Base-by-base conservation (phyloP, 2,329 filamentous ascomycete species). In the Uncinocarpus reesii region DNA sequence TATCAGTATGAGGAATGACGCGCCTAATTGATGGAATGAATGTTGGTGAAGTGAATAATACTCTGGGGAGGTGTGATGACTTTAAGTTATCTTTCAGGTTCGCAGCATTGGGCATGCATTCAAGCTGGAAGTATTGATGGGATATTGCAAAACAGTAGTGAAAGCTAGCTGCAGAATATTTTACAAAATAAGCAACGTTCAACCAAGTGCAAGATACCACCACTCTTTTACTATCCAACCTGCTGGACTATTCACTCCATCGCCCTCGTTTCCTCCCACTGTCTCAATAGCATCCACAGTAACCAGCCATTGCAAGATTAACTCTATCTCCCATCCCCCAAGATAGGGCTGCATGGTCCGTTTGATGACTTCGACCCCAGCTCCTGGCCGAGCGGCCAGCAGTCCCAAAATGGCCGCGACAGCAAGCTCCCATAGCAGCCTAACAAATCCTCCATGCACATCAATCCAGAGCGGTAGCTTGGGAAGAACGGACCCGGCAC, bases 381-480 rank as follows among this genome's bases (percentile, higher is more conserved):
- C 55, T 0, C 71, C 71, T 4, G 71, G 67, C 4, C 71, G 57
- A 8, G 65, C 56, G 7, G 64, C 63, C 11, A 73, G 50, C n/a
- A 65, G 59, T 1, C 69, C 66, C 2, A 73, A 48, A 2, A 72
- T 62, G 3, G 67, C 64, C 1, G 62, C 64, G 10, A 71, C 50
- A 8, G 65, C 63, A 42, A 65, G 58, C 8, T 70, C 63, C 72
- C 72, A 75, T 16, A 66, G 54, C 5, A 56, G 38, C 10, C 56
- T 52, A 3, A 65, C 57, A 10, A 68, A 53, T 11, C 63, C 57
- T 0, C 64, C 66, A 47, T 74, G 68, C 42, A 75, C 70, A 53
- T 74, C 71, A 46, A 68, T 62, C 72, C 72, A 75, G 11, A 73
- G 46, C 0, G 72, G 72, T 18, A 71, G 65, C 31, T 60, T 65